These are phyloP conservation scores for Neurospora sp. DNA, from an alignment of 495 filamentous ascomycete genomes.

Conservation along the genomic window DNA sequence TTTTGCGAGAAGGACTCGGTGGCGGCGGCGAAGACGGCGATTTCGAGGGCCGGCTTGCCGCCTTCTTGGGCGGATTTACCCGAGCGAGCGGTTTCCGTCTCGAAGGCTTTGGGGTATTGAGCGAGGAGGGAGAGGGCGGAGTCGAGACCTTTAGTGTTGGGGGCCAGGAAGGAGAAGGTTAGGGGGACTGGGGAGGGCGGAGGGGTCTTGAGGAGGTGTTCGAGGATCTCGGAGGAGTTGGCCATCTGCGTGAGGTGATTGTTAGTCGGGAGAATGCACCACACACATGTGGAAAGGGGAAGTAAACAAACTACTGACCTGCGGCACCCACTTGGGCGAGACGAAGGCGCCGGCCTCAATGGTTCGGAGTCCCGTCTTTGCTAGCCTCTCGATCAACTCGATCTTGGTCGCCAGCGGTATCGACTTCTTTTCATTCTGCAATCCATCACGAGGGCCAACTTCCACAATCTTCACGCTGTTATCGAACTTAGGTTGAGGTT, in stretches of 20 bases:
- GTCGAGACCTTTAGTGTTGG: constrained; percentile 70
- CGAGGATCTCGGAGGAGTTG: constrained; percentile 73
- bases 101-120: constrained; percentile 27
- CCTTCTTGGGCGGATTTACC: constrained; percentile 17
- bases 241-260: constrained; percentile 58
- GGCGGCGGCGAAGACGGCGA: constrained; percentile 87
- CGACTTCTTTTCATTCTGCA: constrained; percentile 88
- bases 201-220: constrained; percentile 61
- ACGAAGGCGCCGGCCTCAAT: constrained; percentile 97
- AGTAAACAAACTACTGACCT: constrained; percentile 43
- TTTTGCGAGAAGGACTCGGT: constrained; percentile 84
- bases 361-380: constrained; percentile 72
- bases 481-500: constrained; percentile 26
- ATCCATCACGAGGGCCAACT: constrained; percentile 85
- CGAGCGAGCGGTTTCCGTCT: constrained; percentile 19
- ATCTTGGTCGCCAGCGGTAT: constrained; percentile 79
- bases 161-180: constrained; percentile 87
- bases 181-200: constrained; percentile 55
- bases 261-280: neutral
- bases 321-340: constrained; percentile 94
- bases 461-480: constrained; percentile 66
- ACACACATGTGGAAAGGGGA: neutral
- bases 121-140: constrained; percentile 39
- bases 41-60: constrained; percentile 47
- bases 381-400: constrained; percentile 66